Percentiles rank a stretch among this genome's conserved stretches.
phyloP scores from a whole-genome alignment of 2,329 filamentous ascomycete genomes.

The Penicillium sp. region DNA sequence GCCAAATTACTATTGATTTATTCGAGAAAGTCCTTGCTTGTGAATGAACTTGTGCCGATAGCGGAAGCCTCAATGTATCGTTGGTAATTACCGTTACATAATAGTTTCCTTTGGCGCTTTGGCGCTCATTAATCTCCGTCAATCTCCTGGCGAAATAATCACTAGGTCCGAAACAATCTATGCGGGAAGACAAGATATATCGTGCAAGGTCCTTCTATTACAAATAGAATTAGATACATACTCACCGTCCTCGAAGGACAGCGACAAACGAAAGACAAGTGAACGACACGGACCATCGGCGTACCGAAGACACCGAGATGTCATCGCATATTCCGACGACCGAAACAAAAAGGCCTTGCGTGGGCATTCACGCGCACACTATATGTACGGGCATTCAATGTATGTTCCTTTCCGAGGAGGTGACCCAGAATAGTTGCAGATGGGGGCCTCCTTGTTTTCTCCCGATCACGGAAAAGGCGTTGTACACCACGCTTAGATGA shows the following conservation, averaged over 20 bases:
- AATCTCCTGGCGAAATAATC: no score
- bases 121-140: no score
- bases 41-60: no score
- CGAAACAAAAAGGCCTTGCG: constrained; percentile 6
- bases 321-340: neutral
- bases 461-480: neutral
- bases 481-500: constrained; percentile 22
- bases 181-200: no score
- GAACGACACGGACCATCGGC: constrained; percentile 3
- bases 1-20: no score
- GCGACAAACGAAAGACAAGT: constrained; percentile 12
- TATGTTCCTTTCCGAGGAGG: constrained; percentile 4
- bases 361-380: constrained; percentile 3
- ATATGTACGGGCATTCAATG: constrained; percentile 8
- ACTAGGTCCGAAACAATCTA: no score
- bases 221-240: constrained; percentile 10
- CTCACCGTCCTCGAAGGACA: constrained; percentile 3
- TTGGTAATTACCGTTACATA: no score
- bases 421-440: neutral
- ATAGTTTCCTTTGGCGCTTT: no score
- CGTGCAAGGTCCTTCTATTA: neutral
- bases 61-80: no score
- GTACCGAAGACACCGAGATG: neutral
- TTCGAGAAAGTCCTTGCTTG: no score
- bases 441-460: neutral